A percentile compares a stretch with the other conserved stretches of the same genome.
These are phyloP conservation scores for Aspergillus tubingensis DNA, from an alignment of 2,329 filamentous ascomycete species.

Conservation along the genomic window DNA sequence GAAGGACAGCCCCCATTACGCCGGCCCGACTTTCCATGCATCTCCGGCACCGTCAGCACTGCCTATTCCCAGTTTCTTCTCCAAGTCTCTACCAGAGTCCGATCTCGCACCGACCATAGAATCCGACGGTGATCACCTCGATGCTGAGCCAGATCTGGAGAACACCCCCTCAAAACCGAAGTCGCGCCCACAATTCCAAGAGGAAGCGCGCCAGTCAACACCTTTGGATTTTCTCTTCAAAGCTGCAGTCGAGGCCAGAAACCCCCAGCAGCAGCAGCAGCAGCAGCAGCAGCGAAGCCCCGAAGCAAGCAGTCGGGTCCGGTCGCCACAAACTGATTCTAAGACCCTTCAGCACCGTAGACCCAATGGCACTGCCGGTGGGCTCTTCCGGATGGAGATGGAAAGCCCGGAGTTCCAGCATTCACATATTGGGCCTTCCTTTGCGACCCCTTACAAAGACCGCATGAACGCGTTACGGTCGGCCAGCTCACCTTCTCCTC, in stretches of 20 bases:
- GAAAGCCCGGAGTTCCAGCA: slow-evolving; percentile 58
- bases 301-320: slow-evolving; percentile 44
- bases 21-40: slow-evolving; percentile 90
- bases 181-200: slow-evolving; percentile 35
- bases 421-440: slow-evolving; percentile 63
- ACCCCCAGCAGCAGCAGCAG: slow-evolving; percentile 57
- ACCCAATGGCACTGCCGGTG: slow-evolving; percentile 52
- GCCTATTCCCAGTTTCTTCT: slow-evolving; percentile 85
- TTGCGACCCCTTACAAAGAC: slow-evolving; percentile 60
- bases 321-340: slow-evolving; percentile 52
- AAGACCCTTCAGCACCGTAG: slow-evolving; percentile 44
- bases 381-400: slow-evolving; percentile 69
- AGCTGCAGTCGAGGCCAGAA: slow-evolving; percentile 70
- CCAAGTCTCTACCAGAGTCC: slow-evolving; percentile 71
- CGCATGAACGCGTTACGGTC: slow-evolving; percentile 48
- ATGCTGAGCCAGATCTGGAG: slow-evolving; percentile 36
- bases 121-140: slow-evolving; percentile 44
- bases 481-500: slow-evolving; percentile 35
- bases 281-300: slow-evolving; percentile 49
- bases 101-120: slow-evolving; percentile 37
- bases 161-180: slow-evolving; percentile 49
- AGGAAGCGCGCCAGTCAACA: slow-evolving; percentile 60
- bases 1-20: slow-evolving; percentile 60
- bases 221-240: slow-evolving; percentile 90
- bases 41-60: slow-evolving; percentile 89